These are phyloP conservation scores for Bolboschoenoplectus hybrid DNA, from an alignment of 202 grass and related monocot genomes.

Conservation along the genomic window DNA sequence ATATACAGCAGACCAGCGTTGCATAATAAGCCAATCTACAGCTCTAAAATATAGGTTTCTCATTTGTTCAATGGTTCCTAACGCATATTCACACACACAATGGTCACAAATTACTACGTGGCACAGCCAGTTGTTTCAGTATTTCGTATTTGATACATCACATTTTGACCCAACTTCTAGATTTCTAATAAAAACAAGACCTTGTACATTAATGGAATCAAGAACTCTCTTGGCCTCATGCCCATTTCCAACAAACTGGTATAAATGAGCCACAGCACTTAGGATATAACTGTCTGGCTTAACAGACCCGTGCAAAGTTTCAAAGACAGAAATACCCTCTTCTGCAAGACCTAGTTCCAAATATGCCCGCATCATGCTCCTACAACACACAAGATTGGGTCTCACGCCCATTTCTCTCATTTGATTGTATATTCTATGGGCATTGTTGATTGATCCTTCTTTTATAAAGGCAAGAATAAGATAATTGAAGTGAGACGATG, in stretches of 20 bases:
- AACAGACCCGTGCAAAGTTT: slow-evolving; percentile 40
- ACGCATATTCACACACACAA: background rate
- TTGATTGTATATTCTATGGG: slow-evolving; percentile 51
- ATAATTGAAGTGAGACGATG: slow-evolving; percentile 70
- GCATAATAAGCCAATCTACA: background rate
- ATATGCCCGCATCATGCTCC: slow-evolving; percentile 75
- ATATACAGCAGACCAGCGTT: background rate
- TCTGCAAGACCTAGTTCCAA: slow-evolving; percentile 54
- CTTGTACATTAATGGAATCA: slow-evolving; percentile 50
- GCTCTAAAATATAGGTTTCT: background rate
- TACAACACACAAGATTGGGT: slow-evolving; percentile 65
- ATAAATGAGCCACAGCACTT: slow-evolving; percentile 73
- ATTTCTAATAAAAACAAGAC: slow-evolving; percentile 63
- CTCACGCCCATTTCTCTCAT: slow-evolving; percentile 53
- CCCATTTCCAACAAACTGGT: slow-evolving; percentile 55
- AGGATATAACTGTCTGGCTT: slow-evolving; percentile 74
- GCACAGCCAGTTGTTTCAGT: background rate
- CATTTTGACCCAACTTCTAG: slow-evolving; percentile 62
- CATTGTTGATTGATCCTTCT: slow-evolving; percentile 54
- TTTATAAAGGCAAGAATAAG: slow-evolving; percentile 67
- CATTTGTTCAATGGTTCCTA: background rate
- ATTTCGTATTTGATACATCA: slow-evolving; percentile 28
- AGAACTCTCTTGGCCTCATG: slow-evolving; percentile 53
- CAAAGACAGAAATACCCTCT: slow-evolving; percentile 65
- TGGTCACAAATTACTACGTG: background rate